Conservation (phyloP, 1,284 basidiomycete genomes). For the Agaricales sp. region DNA sequence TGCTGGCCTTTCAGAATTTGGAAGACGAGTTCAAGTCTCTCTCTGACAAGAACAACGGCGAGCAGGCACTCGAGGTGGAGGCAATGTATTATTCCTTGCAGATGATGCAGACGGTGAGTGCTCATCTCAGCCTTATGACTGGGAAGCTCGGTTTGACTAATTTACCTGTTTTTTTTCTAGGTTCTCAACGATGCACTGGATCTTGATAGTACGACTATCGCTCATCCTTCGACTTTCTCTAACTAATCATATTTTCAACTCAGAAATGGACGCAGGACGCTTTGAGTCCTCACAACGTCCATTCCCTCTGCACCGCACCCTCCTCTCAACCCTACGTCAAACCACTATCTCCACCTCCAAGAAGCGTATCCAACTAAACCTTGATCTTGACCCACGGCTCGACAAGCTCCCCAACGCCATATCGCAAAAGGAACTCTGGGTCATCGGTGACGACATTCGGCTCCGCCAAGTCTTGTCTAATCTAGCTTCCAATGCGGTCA, state of each 20-base stretch:
- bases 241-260: neutral
- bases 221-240: neutral
- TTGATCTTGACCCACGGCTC: constrained; percentile 33
- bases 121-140: constrained; percentile 17
- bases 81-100: neutral
- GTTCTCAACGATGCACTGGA: constrained; percentile 44
- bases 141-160: constrained; percentile 32
- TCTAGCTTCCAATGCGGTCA: constrained; percentile 27
- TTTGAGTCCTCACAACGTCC: constrained; percentile 29
- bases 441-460: constrained; percentile 26
- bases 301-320: constrained; percentile 38
- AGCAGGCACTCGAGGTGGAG: neutral
- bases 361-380: constrained; percentile 26
- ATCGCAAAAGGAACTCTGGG: constrained; percentile 19
- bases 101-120: constrained; percentile 1
- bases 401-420: constrained; percentile 23
- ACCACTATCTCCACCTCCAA: constrained; percentile 32
- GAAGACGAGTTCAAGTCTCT: neutral
- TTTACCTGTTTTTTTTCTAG: constrained; percentile 34
- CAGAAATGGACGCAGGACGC: constrained; percentile 25
- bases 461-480: constrained; percentile 31
- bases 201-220: constrained; percentile 18
- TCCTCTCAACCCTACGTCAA: constrained; percentile 34
- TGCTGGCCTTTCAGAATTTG: neutral
- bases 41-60: neutral